Percentiles rank a stretch among this genome's conserved stretches.
phyloP scores from a whole-genome alignment of 2,329 filamentous ascomycete species.

The Penicillium sp. region DNA sequence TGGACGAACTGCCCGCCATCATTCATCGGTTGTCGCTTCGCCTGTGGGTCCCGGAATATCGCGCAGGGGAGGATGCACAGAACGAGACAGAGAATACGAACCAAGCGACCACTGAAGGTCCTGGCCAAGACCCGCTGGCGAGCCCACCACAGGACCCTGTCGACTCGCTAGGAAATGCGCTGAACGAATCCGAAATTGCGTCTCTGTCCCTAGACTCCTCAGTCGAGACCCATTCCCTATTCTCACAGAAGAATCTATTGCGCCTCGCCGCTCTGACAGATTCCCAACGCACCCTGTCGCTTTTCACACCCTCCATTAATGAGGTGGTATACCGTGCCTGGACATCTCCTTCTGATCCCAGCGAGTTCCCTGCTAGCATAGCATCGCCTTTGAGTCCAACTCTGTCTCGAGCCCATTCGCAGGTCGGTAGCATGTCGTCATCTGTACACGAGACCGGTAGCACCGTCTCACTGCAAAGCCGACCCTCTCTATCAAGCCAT shows the following conservation, averaged over 20 bases:
- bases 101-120: slow-evolving; percentile 52
- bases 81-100: slow-evolving; percentile 51
- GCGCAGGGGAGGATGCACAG: slow-evolving; percentile 64
- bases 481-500: slow-evolving; percentile 44
- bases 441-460: slow-evolving; percentile 69
- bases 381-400: slow-evolving; percentile 48
- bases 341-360: slow-evolving; percentile 74
- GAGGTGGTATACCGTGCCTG: slow-evolving; percentile 92
- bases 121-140: slow-evolving; percentile 75
- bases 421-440: slow-evolving; percentile 67
- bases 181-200: slow-evolving; percentile 74
- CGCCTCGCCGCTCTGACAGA: slow-evolving; percentile 80
- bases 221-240: slow-evolving; percentile 81
- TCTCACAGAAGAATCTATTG: slow-evolving; percentile 91
- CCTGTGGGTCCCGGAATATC: slow-evolving; percentile 86
- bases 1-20: slow-evolving; percentile 96
- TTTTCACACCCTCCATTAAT: slow-evolving; percentile 87
- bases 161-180: slow-evolving; percentile 73
- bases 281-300: slow-evolving; percentile 84
- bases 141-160: slow-evolving; percentile 80
- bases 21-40: slow-evolving; percentile 89
- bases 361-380: slow-evolving; percentile 53
- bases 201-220: slow-evolving; percentile 76
- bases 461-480: slow-evolving; percentile 64
- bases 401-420: slow-evolving; percentile 65